These are phyloP conservation scores for Leptographium flavum DNA, from an alignment of 2,329 filamentous ascomycete genomes.

Conservation along the genomic window DNA sequence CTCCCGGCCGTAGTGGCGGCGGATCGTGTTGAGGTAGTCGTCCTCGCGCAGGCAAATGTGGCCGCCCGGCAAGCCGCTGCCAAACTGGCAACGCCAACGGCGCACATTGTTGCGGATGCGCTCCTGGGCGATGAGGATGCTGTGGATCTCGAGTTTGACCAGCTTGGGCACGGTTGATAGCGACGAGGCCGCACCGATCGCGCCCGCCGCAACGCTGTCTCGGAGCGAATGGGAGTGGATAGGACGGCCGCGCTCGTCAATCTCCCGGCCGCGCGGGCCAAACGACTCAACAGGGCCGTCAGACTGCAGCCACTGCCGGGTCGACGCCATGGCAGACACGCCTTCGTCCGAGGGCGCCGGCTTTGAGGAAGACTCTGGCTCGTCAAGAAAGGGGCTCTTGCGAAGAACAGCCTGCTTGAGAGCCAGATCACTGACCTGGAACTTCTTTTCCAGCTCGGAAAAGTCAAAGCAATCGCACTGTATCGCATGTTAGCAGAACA, in stretches of 20 bases:
- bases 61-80: conserved; percentile 1
- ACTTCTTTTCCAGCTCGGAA: conserved; percentile 4
- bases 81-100: conserved; percentile 10
- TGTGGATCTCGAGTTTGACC: conserved; percentile 7
- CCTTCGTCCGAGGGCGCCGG: not conserved
- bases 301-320: not conserved
- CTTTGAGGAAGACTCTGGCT: not conserved
- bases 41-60: conserved; percentile 10
- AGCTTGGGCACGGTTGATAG: not conserved
- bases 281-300: not conserved
- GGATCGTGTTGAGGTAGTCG: conserved; percentile 10
- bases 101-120: conserved; percentile 4
- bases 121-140: conserved; percentile 7
- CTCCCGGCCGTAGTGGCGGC: conserved; percentile 12
- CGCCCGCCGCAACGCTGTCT: no score
- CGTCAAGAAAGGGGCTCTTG: not conserved
- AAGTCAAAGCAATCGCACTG: conserved; percentile 12
- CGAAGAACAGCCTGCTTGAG: conserved; percentile 2
- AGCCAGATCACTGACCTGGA: conserved; percentile 1
- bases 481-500: not conserved
- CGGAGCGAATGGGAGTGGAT: not conserved
- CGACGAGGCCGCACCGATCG: not conserved
- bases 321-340: not conserved
- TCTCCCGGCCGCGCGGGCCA: not conserved
- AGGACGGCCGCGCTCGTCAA: conserved; percentile 1